Evolutionary conservation across 1,284 basidiomycete genomes (phyloP).

Genomic region (Trichosporon sp.): DNA sequence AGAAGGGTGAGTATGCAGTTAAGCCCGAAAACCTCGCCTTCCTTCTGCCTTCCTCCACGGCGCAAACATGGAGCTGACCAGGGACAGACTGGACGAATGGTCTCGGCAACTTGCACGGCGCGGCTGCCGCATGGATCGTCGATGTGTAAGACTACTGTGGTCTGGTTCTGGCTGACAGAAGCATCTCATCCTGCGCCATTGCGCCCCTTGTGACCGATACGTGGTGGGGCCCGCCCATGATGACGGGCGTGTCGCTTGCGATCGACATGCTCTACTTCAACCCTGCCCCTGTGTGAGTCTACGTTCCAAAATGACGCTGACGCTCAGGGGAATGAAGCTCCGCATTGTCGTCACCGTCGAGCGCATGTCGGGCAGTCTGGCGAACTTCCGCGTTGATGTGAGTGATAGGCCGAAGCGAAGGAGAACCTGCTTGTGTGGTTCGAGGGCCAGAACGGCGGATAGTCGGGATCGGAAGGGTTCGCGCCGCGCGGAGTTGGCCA

Average conservation of each 20-base stretch:
- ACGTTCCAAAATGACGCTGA: background rate
- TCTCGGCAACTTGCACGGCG: conserved; percentile 34
- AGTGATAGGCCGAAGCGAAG: background rate
- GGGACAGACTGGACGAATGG: conserved; percentile 33
- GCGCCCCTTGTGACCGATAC: conserved; percentile 24
- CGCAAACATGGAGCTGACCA: background rate
- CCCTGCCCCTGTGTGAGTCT: conserved; percentile 16
- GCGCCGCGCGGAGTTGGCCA: too few species aligned
- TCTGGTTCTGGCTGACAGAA: background rate
- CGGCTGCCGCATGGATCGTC: conserved; percentile 35
- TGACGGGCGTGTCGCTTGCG: conserved; percentile 30
- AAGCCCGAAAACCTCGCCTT: background rate
- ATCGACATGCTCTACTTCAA: conserved; percentile 35
- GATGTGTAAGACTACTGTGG: conserved; percentile 15
- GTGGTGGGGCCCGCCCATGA: conserved; percentile 41
- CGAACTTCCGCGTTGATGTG: conserved; percentile 18
- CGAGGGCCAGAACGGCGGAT: too few species aligned
- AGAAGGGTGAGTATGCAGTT: conserved; percentile 1
- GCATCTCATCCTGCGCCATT: conserved; percentile 6
- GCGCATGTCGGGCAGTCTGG: conserved; percentile 12
- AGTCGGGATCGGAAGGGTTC: too few species aligned
- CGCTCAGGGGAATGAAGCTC: conserved; percentile 13
- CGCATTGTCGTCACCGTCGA: conserved; percentile 16
- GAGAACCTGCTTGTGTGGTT: too few species aligned
- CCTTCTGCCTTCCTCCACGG: background rate